Base-by-base conservation (phyloP, 768 basidiomycete genomes). In the Mycena vitilis region DNA sequence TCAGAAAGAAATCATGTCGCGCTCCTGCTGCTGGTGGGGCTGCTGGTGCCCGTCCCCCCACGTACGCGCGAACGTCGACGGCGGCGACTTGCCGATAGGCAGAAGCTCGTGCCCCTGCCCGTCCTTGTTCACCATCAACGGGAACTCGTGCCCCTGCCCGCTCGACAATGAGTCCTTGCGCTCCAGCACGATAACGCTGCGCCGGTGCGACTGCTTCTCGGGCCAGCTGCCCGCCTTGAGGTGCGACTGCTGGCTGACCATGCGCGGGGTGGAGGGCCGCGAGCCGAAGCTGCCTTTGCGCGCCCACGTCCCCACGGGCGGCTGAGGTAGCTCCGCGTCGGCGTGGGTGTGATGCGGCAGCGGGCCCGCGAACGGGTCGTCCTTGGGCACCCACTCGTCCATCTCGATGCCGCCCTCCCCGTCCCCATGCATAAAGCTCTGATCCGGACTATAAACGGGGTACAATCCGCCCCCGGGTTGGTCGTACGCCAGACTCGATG, bases 171-270 rank as follows among this genome's bases (percentile, higher is more conserved):
- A 56, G 12, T 51, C 49, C 44, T 10, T 55, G 36, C 54, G 62
- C 52, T 64, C 65, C 13, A 45, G 20, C 42, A 55, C n/a, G 36
- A 30, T 30, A 11, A 54, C 42, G 30, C 58, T 66, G 36, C 40
- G 53, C 25, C 65, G 58, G 15, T 51, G n/a, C 15, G 30, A 30
- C 30, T 37, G 34, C 61, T 68, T 63, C 42, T 63, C 42, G 23
- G 61, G 67, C 67, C 67, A 68, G 61, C 60, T 68, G 36, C 61
- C 67, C 8, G 56, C 38, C 44, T 52, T 58, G 34, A 54, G 37
- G 16, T 63, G 67, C 5, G 51, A 55, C 13, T 51, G 60, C 25
- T 16, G 48, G 48, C 37, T 20, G n/a, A 13, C 34, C 36, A 22
- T 5, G 36, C 7, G 47, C n/a, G 13, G 54, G 2, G 44, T 45